Evolutionary conservation across 2,329 filamentous ascomycete genomes (phyloP).

Genomic region (Botrytis elliptica): DNA sequence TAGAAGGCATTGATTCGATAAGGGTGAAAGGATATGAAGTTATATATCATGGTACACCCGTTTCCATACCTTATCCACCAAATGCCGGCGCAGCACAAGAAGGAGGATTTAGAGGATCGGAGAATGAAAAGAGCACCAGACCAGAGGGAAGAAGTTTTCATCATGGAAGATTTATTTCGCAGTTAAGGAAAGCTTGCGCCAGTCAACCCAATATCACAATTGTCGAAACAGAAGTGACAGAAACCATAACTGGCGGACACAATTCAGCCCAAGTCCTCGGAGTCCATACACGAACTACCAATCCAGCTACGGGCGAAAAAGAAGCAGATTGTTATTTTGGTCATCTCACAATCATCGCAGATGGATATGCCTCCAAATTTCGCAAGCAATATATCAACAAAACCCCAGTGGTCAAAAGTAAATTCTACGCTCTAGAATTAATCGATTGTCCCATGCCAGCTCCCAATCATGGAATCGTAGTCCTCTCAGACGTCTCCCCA

Average conservation of each 20-base stretch:
- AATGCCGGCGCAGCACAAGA: constrained; percentile 44
- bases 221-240: constrained; percentile 82
- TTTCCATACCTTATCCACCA: constrained; percentile 76
- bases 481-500: constrained; percentile 75
- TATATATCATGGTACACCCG: constrained; percentile 72
- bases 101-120: constrained; percentile 28
- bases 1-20: constrained; percentile 86
- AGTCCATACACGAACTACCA: constrained; percentile 69
- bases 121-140: constrained; percentile 42
- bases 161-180: constrained; percentile 88
- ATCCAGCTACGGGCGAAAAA: constrained; percentile 56
- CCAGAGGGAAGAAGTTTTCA: constrained; percentile 83
- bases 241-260: constrained; percentile 65
- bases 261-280: constrained; percentile 72
- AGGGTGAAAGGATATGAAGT: constrained; percentile 84
- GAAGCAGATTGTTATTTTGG: constrained; percentile 80
- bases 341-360: constrained; percentile 81
- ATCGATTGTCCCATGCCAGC: constrained; percentile 80
- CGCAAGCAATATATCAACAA: constrained; percentile 72
- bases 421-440: constrained; percentile 92
- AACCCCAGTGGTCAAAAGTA: constrained; percentile 70
- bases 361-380: constrained; percentile 92
- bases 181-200: constrained; percentile 73
- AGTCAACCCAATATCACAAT: constrained; percentile 81
- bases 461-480: constrained; percentile 78